phyloP scores from a whole-genome alignment of 306 rosid genomes.

The Vigna angularis region DNA sequence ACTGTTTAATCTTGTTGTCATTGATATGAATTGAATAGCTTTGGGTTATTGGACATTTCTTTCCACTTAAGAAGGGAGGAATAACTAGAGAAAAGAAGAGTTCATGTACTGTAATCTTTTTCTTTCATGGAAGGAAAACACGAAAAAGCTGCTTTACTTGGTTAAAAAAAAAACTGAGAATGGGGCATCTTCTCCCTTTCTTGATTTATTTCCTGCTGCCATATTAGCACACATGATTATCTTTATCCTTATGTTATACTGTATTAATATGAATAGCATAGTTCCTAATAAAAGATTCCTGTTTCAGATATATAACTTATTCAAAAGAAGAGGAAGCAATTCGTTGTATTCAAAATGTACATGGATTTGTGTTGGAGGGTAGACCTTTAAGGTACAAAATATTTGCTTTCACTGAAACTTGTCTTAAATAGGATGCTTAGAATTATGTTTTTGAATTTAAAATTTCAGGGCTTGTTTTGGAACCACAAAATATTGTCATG shows the following conservation, averaged over 20 bases:
- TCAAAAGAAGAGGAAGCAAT: constrained; percentile 94
- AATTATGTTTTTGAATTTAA: constrained; percentile 1
- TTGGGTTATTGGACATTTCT: background rate
- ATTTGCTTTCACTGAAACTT: constrained; percentile 1
- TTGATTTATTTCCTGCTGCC: background rate
- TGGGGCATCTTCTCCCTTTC: constrained; percentile 1
- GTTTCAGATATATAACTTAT: constrained; percentile 94
- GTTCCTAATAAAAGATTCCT: constrained; percentile 27
- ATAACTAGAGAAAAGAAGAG: background rate
- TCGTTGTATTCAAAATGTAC: constrained; percentile 99
- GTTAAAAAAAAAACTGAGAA: background rate
- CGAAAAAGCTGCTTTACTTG: background rate
- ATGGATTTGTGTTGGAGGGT: constrained; percentile 96
- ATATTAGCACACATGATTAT: background rate
- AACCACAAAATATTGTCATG: constrained; percentile 99
- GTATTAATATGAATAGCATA: background rate
- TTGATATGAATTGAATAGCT: background rate
- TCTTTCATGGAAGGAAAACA: background rate
- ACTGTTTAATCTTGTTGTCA: constrained; percentile 16
- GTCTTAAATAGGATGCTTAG: background rate
- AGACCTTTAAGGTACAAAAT: constrained; percentile 75
- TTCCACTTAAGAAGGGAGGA: constrained; percentile 6
- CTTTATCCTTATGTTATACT: constrained; percentile 6
- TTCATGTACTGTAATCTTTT: constrained; percentile 1
- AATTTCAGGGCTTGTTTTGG: constrained; percentile 95